These are phyloP conservation scores for Rhizophora mangle DNA, from an alignment of 345 rosid genomes.

Conservation along the genomic window DNA sequence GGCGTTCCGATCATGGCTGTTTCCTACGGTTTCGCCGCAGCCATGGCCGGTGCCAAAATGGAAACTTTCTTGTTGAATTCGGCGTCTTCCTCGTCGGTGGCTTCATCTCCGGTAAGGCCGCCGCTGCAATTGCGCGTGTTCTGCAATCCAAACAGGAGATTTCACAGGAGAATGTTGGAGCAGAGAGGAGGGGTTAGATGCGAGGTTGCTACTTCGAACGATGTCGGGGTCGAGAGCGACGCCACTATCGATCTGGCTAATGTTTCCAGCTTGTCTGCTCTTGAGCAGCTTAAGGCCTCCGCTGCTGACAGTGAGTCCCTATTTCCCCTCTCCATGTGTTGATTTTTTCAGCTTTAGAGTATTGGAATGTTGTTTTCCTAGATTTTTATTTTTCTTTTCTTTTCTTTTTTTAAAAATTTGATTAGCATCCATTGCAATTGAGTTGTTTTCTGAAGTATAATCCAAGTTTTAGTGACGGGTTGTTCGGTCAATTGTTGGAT, in stretches of 20 bases:
- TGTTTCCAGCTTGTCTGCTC: slow-evolving; percentile 32
- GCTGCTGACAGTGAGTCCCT: slow-evolving; percentile 26
- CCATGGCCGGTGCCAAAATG: slow-evolving; percentile 26
- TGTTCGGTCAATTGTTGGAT: too few species aligned
- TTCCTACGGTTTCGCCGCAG: slow-evolving; percentile 24
- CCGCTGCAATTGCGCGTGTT: slow-evolving; percentile 5
- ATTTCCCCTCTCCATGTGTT: background rate
- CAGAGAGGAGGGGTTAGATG: slow-evolving; percentile 22
- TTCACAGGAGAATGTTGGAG: background rate
- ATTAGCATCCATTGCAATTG: too few species aligned
- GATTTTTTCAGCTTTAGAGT: background rate
- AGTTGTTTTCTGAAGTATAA: too few species aligned
- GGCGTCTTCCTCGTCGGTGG: slow-evolving; percentile 14
- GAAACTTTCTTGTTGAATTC: slow-evolving; percentile 27
- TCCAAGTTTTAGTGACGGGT: too few species aligned
- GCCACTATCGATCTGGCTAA: slow-evolving; percentile 11
- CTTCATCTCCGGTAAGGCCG: slow-evolving; percentile 2
- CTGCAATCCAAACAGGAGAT: slow-evolving; percentile 1
- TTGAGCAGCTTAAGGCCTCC: slow-evolving; percentile 36
- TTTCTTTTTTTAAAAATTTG: too few species aligned
- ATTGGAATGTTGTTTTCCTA: background rate
- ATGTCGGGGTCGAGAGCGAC: slow-evolving; percentile 13
- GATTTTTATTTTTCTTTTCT: background rate
- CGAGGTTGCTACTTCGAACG: slow-evolving; percentile 21
- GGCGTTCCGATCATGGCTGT: slow-evolving; percentile 14